Evolutionary conservation across 164 flowering plant genomes (phyloP), one percentile per base, ranked within the genome.

Genomic region (Pachysandra terminalis): DNA sequence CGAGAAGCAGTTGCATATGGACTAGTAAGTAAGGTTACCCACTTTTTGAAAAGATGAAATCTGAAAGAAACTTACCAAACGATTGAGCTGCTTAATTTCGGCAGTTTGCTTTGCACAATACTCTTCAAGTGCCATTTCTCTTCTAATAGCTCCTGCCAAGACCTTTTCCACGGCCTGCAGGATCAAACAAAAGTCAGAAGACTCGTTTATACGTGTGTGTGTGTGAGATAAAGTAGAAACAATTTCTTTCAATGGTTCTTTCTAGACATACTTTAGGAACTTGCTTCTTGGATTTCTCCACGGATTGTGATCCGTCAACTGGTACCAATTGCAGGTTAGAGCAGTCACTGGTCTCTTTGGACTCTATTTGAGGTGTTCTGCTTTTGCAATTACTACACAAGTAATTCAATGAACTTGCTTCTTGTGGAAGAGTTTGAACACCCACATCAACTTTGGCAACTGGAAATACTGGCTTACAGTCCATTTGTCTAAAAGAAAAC

Each of bases 121-220:
- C 64, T 93, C 98, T 77, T 93, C 96, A 13, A 96, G 73, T 65
- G 99, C 97, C 93, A 93, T 90, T 83, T 96, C 99, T 78, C 99
- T 88, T 73, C 99, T 80, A 25, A 96, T 82, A 26, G 98, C 87
- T 77, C 97, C 99, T 10, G 99, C 96, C 78, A 96, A 81, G 61
- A 96, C 99, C 79, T 88, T 93, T 75, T 93, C 92, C 56, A 96
- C 99, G 49, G 93, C 98, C 99, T 95, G 85, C 40, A 68, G 1
- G 48, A 22, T 22, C 21, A 45, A 54, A 56, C 1, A 55, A 63
- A 49, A 55, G 24, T 41, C 32, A 65, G 21, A 26, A 40, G 16
- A 32, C 21, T 56, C 71, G 32, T 32, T 2, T 49, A 19, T 21
- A 25, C 26, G 24, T 45, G 10, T 5, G 15, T 10, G 19, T 17